Conservation (phyloP, 306 rosid genomes). For the Pueraria montana region DNA sequence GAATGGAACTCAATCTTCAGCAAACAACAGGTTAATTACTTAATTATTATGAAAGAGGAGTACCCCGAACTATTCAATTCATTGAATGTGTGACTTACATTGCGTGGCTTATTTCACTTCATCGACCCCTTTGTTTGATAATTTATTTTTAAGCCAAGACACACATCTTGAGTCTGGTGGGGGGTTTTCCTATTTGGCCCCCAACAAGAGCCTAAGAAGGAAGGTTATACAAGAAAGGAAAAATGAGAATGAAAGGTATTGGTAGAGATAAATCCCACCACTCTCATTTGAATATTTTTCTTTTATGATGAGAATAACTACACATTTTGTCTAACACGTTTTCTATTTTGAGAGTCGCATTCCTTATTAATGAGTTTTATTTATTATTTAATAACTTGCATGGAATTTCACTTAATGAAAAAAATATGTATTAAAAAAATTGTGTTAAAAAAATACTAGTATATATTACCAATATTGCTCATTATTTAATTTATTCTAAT, state of each 20-base stretch:
- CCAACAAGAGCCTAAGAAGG: background rate
- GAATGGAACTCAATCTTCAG: slow-evolving; percentile 40
- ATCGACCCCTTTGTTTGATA: background rate
- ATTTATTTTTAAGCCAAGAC: background rate
- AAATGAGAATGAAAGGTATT: no score
- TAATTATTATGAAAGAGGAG: background rate
- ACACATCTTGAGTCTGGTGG: no score
- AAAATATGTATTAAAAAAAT: background rate
- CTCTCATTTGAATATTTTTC: no score
- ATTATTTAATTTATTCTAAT: background rate
- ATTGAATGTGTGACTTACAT: background rate
- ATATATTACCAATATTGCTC: background rate
- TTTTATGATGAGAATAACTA: no score
- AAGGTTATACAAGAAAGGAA: background rate
- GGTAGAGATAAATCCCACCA: no score
- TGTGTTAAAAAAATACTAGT: background rate
- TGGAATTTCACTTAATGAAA: background rate
- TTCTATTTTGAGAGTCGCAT: background rate
- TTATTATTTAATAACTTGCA: background rate
- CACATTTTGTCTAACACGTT: no score
- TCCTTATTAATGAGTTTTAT: background rate
- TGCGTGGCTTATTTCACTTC: background rate
- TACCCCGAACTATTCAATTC: slow-evolving; percentile 16
- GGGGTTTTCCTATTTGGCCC: no score
- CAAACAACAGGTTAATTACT: background rate